Conservation (phyloP, 139 green algal species). For the Volvox reticuliferus region DNA sequence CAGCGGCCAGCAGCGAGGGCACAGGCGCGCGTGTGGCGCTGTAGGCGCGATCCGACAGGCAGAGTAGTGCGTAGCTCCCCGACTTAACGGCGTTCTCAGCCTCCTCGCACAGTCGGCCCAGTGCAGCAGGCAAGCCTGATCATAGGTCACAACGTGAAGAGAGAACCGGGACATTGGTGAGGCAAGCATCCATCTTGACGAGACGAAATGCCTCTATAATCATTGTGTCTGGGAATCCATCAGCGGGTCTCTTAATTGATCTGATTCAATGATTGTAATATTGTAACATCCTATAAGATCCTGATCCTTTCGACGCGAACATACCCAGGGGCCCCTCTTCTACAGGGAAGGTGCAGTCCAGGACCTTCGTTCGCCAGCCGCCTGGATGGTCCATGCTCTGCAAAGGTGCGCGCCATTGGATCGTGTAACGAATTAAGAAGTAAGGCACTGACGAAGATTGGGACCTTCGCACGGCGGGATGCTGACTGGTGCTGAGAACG, state of each 20-base stretch:
- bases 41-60: conserved; percentile 83
- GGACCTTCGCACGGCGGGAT: no score
- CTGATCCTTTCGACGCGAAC: neutral
- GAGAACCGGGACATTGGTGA: no score
- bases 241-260: no score
- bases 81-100: conserved; percentile 79
- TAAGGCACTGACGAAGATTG: no score
- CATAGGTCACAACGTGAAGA: no score
- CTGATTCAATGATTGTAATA: no score
- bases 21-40: conserved; percentile 79
- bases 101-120: conserved; percentile 85
- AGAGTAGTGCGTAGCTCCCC: conserved; percentile 82
- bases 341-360: conserved; percentile 91
- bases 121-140: conserved; percentile 75
- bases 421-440: no score
- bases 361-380: conserved; percentile 80
- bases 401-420: neutral
- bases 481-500: no score
- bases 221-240: no score
- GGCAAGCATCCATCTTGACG: no score
- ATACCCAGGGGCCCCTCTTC: conserved; percentile 68
- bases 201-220: no score
- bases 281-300: no score
- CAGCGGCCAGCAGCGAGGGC: conserved; percentile 86
- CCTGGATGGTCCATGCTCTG: conserved; percentile 37